A percentile compares a stretch with the other conserved stretches of the same genome.
These are phyloP conservation scores for Diaporthe vexans DNA, from an alignment of 2,329 filamentous ascomycete genomes.

Conservation along the genomic window DNA sequence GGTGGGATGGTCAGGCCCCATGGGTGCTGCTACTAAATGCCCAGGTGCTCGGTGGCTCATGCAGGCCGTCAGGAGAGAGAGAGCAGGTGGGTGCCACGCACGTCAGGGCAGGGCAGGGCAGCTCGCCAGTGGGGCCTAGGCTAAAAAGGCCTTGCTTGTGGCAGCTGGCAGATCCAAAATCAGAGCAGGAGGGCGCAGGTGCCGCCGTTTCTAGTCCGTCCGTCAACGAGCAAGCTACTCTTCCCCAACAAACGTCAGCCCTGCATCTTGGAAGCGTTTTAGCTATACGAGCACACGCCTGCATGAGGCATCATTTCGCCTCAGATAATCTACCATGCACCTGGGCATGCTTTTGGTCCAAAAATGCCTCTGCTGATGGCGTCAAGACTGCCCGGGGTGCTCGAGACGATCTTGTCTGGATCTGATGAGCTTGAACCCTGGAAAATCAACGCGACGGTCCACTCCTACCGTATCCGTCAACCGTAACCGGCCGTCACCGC, in stretches of 20 bases:
- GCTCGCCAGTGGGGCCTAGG: conserved; percentile 1
- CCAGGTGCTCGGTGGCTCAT: conserved; percentile 5
- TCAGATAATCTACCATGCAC: background rate
- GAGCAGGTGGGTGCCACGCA: background rate
- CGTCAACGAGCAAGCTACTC: background rate
- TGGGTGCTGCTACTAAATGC: background rate
- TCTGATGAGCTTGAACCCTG: background rate
- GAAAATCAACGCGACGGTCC: background rate
- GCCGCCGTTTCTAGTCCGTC: conserved; percentile 1
- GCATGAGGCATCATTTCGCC: background rate
- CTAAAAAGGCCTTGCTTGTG: background rate
- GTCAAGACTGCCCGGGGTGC: background rate
- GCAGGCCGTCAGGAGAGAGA: conserved; percentile 23
- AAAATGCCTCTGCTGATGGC: background rate
- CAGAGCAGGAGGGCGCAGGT: background rate
- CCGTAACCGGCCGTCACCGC: background rate
- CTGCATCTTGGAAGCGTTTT: conserved; percentile 13
- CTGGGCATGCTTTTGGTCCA: background rate
- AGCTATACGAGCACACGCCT: background rate
- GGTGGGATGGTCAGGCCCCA: conserved; percentile 3
- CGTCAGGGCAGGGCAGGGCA: background rate
- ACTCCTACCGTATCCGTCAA: background rate
- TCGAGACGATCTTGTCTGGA: background rate
- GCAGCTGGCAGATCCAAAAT: conserved; percentile 3
- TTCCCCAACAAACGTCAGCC: conserved; percentile 14